Conservation (phyloP, 768 basidiomycete species). For the Calocybe indica region DNA sequence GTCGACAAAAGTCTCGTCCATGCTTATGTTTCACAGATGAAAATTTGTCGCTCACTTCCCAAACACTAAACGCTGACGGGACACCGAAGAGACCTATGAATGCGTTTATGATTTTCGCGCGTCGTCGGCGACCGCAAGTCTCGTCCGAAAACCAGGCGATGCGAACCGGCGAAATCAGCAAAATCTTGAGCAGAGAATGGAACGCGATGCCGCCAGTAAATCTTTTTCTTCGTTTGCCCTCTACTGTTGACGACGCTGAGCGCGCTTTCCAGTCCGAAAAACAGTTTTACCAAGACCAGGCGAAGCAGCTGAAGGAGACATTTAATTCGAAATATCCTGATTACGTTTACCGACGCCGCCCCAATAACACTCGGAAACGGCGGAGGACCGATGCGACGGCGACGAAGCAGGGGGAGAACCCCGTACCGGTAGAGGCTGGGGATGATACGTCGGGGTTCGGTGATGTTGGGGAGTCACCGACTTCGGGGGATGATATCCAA, state of each 20-base stretch:
- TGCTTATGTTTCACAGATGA: constrained; percentile 16
- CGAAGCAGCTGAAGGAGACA: constrained; percentile 77
- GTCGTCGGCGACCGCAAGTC: constrained; percentile 76
- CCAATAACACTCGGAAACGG: constrained; percentile 76
- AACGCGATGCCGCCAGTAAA: constrained; percentile 69
- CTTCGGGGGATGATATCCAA: constrained; percentile 26
- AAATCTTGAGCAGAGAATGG: constrained; percentile 85
- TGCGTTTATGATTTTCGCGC: constrained; percentile 91
- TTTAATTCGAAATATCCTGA: constrained; percentile 86
- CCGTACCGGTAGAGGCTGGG: constrained; percentile 18
- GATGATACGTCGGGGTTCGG: constrained; percentile 25
- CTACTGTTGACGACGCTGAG: background rate
- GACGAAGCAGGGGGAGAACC: constrained; percentile 21
- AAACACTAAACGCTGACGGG: constrained; percentile 80
- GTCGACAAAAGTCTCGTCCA: background rate
- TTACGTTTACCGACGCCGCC: constrained; percentile 84
- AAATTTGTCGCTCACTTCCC: constrained; percentile 53
- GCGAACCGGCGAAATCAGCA: constrained; percentile 88
- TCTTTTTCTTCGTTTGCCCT: constrained; percentile 7
- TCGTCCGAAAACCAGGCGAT: constrained; percentile 83
- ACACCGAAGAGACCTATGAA: constrained; percentile 92
- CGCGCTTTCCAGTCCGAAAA: constrained; percentile 54
- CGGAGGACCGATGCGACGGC: constrained; percentile 31
- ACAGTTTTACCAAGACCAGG: constrained; percentile 84
- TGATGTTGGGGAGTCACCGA: constrained; percentile 31